Percentiles rank a stretch among this genome's conserved stretches.
Conservation (phyloP, 768 basidiomycete species). For the Rubroboletus satanas region DNA sequence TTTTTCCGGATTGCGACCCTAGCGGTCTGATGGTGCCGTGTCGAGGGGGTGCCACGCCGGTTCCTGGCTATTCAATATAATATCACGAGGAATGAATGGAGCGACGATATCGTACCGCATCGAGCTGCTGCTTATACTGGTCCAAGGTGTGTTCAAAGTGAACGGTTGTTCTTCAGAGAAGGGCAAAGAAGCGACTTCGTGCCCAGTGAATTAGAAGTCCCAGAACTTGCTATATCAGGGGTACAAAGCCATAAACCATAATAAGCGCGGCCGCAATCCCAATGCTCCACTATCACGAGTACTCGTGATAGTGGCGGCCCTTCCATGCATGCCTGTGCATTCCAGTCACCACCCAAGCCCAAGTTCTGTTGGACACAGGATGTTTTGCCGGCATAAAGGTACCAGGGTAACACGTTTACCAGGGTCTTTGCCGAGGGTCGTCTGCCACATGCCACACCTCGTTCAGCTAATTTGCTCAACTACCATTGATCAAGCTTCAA, state of each 20-base stretch:
- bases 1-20: constrained; percentile 10
- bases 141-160: not conserved
- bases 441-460: not conserved
- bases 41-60: constrained; percentile 3
- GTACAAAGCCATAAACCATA: not conserved
- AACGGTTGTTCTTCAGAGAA: not conserved
- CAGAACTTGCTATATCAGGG: not conserved
- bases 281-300: no score
- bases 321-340: not conserved
- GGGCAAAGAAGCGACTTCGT: not conserved
- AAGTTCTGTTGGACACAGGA: not conserved
- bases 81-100: not conserved
- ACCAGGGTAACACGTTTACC: not conserved
- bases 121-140: not conserved
- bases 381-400: not conserved
- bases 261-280: no score
- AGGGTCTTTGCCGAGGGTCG: not conserved
- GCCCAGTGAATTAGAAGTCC: not conserved
- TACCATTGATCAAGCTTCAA: not conserved
- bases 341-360: not conserved
- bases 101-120: not conserved
- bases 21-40: constrained; percentile 10
- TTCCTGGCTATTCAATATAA: not conserved
- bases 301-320: not conserved
- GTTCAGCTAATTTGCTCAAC: not conserved